Conservation (phyloP, 352 stramenopile genomes). For the Phytopythium mirpurense region DNA sequence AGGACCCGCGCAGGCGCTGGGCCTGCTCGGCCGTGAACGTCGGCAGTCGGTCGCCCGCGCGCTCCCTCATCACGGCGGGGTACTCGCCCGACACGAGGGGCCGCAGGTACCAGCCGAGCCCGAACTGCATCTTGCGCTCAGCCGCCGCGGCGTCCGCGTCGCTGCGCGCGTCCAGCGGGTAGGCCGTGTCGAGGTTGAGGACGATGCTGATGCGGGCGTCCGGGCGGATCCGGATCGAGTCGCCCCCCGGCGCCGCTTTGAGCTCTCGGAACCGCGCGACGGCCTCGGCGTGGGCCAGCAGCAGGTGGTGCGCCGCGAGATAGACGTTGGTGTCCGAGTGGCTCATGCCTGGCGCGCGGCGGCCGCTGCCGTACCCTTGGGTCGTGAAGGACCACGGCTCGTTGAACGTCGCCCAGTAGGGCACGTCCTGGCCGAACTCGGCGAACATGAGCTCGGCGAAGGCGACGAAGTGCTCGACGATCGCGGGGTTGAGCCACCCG, state of each 20-base stretch:
- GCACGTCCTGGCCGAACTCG: slow-evolving; percentile 88
- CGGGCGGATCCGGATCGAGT: slow-evolving; percentile 23
- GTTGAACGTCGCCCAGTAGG: slow-evolving; percentile 95
- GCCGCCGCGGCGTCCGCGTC: slow-evolving; percentile 51
- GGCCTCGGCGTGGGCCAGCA: slow-evolving; percentile 88
- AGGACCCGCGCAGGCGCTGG: slow-evolving; percentile 67
- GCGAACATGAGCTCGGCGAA: slow-evolving; percentile 89
- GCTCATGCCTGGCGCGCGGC: slow-evolving; percentile 31
- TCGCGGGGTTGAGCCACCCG: slow-evolving; percentile 36
- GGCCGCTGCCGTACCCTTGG: slow-evolving; percentile 56
- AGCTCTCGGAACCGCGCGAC: slow-evolving; percentile 82
- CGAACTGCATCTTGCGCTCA: slow-evolving; percentile 85
- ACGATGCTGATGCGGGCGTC: slow-evolving; percentile 88
- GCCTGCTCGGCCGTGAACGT: slow-evolving; percentile 81
- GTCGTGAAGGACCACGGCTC: slow-evolving; percentile 77
- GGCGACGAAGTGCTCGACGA: slow-evolving; percentile 60
- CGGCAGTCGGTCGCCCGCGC: slow-evolving; percentile 76
- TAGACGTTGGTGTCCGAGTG: slow-evolving; percentile 41
- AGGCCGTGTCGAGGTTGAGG: slow-evolving; percentile 78
- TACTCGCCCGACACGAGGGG: slow-evolving; percentile 91
- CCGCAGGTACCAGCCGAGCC: slow-evolving; percentile 90
- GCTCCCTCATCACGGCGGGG: slow-evolving; percentile 84
- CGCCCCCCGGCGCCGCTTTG: slow-evolving; percentile 8
- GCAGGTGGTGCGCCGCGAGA: slow-evolving; percentile 77
- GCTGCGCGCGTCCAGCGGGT: slow-evolving; percentile 69